Evolutionary conservation across 2,329 filamentous ascomycete genomes (phyloP).

Genomic region (Alternaria sp.): DNA sequence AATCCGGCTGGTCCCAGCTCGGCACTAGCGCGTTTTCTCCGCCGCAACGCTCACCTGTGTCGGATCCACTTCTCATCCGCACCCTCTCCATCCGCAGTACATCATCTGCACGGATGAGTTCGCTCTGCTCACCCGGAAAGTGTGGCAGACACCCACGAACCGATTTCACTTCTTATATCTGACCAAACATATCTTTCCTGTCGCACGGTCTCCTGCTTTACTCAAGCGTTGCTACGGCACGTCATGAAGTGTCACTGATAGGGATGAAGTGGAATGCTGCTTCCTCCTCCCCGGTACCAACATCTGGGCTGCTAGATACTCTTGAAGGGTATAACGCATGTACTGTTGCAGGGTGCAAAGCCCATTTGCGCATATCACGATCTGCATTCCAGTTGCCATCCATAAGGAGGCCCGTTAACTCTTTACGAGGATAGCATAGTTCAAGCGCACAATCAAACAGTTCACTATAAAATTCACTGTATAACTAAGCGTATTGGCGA

Average conservation of each 20-base stretch:
- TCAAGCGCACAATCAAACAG: not conserved
- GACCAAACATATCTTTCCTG: not conserved
- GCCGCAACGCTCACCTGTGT: not conserved
- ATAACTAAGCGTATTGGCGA: not conserved
- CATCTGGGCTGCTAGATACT: not conserved
- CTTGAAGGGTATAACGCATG: not conserved
- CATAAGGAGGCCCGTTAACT: not conserved
- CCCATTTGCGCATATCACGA: not conserved
- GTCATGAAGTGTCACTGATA: not conserved
- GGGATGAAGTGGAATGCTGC: not conserved
- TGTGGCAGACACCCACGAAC: not conserved
- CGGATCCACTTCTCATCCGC: not conserved
- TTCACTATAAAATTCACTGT: not conserved
- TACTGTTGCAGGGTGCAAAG: not conserved
- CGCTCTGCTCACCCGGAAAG: not conserved
- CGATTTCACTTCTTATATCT: not conserved
- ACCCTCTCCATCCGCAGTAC: not conserved
- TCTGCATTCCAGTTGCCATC: not conserved
- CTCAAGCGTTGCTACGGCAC: not conserved
- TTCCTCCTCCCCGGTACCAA: not conserved
- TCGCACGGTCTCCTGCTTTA: not conserved
- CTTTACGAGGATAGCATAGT: not conserved
- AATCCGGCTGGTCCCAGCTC: conserved; percentile 6
- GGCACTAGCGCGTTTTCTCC: conserved; percentile 5
- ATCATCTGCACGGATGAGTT: not conserved